Percentiles rank a stretch among this genome's conserved stretches.
phyloP scores from a whole-genome alignment of 345 rosid species.

The Linum trigynum region DNA sequence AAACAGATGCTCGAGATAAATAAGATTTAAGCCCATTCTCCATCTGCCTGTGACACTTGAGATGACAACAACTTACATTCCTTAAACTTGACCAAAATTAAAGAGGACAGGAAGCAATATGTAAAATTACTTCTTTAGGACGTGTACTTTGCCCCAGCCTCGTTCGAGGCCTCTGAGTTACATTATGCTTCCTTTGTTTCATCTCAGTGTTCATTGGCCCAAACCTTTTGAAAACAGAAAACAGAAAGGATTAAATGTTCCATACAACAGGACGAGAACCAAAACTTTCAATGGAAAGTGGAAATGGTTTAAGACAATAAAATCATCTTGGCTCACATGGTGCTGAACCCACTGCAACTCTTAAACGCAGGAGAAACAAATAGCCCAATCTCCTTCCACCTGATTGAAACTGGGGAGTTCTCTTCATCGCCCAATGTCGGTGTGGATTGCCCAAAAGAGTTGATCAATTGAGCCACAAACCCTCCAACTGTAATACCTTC shows the following conservation, averaged over 20 bases:
- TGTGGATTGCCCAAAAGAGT: constrained; percentile 10
- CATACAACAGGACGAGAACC: not conserved
- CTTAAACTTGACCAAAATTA: not conserved
- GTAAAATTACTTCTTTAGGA: constrained; percentile 25
- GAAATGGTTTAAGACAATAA: not conserved
- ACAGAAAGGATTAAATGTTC: not conserved
- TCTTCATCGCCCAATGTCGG: constrained; percentile 17
- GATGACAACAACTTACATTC: not conserved
- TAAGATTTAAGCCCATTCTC: not conserved
- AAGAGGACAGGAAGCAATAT: not conserved
- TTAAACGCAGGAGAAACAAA: constrained; percentile 17
- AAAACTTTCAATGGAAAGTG: not conserved
- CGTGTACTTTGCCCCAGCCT: constrained; percentile 8
- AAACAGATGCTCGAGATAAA: not conserved
- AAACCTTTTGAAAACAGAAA: constrained; percentile 20
- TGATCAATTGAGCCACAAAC: constrained; percentile 12
- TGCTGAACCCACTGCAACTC: constrained; percentile 23
- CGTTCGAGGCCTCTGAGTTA: constrained; percentile 1
- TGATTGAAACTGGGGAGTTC: constrained; percentile 13
- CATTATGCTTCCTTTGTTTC: constrained; percentile 18
- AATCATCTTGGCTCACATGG: constrained; percentile 27
- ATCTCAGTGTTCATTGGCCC: constrained; percentile 27
- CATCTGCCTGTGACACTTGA: no score
- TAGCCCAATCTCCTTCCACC: constrained; percentile 33
- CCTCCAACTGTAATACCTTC: constrained; percentile 27